These are phyloP conservation scores for Tetraselmis chui DNA, from an alignment of 139 green algal genomes.

Conservation along the genomic window DNA sequence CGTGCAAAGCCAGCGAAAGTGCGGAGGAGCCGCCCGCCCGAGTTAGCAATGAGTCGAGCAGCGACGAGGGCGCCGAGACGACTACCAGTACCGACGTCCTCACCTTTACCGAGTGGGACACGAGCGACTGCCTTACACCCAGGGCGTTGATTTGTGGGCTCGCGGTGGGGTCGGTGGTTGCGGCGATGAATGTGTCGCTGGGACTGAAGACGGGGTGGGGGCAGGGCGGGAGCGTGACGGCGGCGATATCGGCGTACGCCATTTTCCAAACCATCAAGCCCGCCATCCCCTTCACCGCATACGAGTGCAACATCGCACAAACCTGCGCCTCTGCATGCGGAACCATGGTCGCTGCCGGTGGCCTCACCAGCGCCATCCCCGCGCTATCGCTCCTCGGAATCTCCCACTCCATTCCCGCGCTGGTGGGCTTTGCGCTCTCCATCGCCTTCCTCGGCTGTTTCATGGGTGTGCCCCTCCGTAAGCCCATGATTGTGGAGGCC, in stretches of 20 bases:
- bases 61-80: no score
- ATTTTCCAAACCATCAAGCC: constrained; percentile 17
- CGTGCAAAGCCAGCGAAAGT: no score
- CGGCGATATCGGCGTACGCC: constrained; percentile 1
- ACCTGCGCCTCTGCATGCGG: constrained; percentile 12
- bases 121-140: neutral
- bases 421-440: neutral
- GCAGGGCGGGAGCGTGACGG: constrained; percentile 12
- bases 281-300: constrained; percentile 11
- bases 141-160: neutral
- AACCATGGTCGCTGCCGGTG: constrained; percentile 12
- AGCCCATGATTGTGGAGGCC: neutral
- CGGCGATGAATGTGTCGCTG: constrained; percentile 18
- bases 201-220: constrained; percentile 17
- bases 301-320: constrained; percentile 14
- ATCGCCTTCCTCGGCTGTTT: constrained; percentile 16
- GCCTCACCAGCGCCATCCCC: constrained; percentile 13
- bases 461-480: constrained; percentile 11
- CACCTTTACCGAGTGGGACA: neutral
- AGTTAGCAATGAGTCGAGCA: no score
- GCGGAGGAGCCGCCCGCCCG: no score
- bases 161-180: neutral
- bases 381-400: constrained; percentile 9
- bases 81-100: no score
- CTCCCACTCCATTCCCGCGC: neutral